Conservation (phyloP, 2,329 filamentous ascomycete genomes). For the Pseudopyrenochaeta lycopersici region DNA sequence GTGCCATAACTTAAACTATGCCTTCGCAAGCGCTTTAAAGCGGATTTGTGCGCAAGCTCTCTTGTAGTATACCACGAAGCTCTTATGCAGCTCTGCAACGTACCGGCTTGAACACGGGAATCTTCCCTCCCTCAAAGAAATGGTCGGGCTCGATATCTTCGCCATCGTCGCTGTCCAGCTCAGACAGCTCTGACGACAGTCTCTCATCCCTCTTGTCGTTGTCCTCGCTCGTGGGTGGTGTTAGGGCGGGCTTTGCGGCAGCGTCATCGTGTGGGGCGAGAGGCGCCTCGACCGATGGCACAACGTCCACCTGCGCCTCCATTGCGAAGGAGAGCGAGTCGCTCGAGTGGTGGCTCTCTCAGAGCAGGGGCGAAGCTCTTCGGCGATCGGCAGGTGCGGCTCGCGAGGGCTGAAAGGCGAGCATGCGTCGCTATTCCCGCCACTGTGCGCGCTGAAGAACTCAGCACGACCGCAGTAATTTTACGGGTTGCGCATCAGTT, state of each 20-base stretch:
- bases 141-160: constrained; percentile 85
- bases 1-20: constrained; percentile 5
- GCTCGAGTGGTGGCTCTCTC: constrained; percentile 20
- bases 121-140: constrained; percentile 81
- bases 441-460: constrained; percentile 30
- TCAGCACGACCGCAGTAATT: constrained; percentile 27
- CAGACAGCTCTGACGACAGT: constrained; percentile 58
- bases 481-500: constrained; percentile 33
- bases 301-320: constrained; percentile 40
- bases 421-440: constrained; percentile 37
- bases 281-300: constrained; percentile 46
- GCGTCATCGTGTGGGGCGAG: constrained; percentile 34
- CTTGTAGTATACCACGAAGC: not conserved
- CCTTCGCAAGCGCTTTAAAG: not conserved
- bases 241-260: constrained; percentile 53
- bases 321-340: constrained; percentile 22
- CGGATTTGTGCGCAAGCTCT: not conserved
- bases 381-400: constrained; percentile 33
- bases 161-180: constrained; percentile 57
- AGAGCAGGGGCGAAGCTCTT: constrained; percentile 27
- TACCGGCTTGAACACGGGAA: constrained; percentile 92
- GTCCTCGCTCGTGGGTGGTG: constrained; percentile 62
- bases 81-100: constrained; percentile 44
- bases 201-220: constrained; percentile 56
- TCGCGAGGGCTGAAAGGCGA: constrained; percentile 35